phyloP scores from a whole-genome alignment of 164 flowering plant genomes.

The Buxus sempervirens region DNA sequence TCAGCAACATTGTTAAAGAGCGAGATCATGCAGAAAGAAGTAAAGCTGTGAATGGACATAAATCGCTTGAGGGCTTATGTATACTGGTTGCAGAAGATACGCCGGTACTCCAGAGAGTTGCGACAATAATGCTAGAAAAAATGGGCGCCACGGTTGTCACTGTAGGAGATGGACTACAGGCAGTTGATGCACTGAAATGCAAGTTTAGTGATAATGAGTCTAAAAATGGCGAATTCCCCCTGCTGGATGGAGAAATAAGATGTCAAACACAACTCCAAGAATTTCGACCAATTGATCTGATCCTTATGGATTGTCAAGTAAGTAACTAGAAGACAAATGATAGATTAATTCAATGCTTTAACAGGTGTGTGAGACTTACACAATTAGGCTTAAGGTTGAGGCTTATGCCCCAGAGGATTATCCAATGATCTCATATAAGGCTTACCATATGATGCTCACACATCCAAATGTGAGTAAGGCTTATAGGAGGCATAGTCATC shows the following conservation, averaged over 20 bases:
- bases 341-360: too few species aligned
- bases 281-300: constrained; percentile 57
- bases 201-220: constrained; percentile 27
- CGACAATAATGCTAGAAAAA: constrained; percentile 90
- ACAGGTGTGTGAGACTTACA: too few species aligned
- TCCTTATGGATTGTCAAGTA: constrained; percentile 98
- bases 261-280: constrained; percentile 24
- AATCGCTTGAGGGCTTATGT: constrained; percentile 62
- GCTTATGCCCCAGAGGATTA: too few species aligned
- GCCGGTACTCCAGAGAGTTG: constrained; percentile 86
- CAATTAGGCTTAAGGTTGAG: too few species aligned
- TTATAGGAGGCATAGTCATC: too few species aligned
- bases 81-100: constrained; percentile 97
- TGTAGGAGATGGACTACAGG: constrained; percentile 89
- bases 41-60: constrained; percentile 28
- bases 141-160: constrained; percentile 77
- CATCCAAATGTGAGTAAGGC: too few species aligned
- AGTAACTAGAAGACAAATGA: constrained; percentile 13
- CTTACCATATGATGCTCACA: too few species aligned
- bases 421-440: too few species aligned
- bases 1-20: constrained; percentile 19
- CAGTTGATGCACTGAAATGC: constrained; percentile 73
- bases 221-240: constrained; percentile 19
- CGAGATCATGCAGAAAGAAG: constrained; percentile 18
- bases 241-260: constrained; percentile 23